Percentiles rank a stretch among this genome's conserved stretches.
These are phyloP conservation scores for Evansstolkia leycettana DNA, from an alignment of 495 filamentous ascomycete genomes.

Conservation along the genomic window DNA sequence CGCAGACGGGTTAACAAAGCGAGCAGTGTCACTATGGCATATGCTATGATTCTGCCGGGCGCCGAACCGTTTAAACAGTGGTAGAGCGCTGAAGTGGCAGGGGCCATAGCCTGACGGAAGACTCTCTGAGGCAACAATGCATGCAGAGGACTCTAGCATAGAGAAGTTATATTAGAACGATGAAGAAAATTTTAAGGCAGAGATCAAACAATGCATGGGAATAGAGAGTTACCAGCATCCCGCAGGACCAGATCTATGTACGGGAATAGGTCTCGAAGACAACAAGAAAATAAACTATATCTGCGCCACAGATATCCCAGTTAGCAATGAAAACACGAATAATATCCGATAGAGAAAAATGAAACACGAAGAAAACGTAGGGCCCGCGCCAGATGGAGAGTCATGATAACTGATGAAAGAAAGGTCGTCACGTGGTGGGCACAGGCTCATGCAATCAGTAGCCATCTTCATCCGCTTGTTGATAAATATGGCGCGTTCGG, in stretches of 20 bases:
- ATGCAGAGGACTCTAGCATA: neutral
- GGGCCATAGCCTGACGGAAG: too few relatives aligned
- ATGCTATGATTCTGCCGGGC: too few relatives aligned
- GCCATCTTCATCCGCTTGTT: slow-evolving; percentile 64
- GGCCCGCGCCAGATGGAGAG: slow-evolving; percentile 3
- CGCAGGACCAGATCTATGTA: slow-evolving; percentile 1
- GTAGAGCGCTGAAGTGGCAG: too few relatives aligned
- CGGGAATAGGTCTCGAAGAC: neutral
- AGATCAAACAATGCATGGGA: too few relatives aligned
- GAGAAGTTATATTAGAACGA: neutral
- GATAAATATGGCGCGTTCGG: slow-evolving; percentile 75
- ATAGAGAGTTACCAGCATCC: slow-evolving; percentile 3
- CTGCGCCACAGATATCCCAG: slow-evolving; percentile 19
- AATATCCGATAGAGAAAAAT: slow-evolving; percentile 4
- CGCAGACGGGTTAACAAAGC: too few relatives aligned
- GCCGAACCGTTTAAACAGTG: too few relatives aligned
- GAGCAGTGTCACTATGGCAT: too few relatives aligned
- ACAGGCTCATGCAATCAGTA: slow-evolving; percentile 12
- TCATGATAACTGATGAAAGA: neutral
- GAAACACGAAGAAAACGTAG: slow-evolving; percentile 7
- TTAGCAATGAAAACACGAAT: slow-evolving; percentile 20
- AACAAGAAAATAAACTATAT: slow-evolving; percentile 9
- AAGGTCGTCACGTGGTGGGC: neutral
- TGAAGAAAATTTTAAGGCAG: neutral
- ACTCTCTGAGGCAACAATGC: neutral